Conservation (phyloP, 148 eudicot genomes). For the Vaccinium macrocarpon region DNA sequence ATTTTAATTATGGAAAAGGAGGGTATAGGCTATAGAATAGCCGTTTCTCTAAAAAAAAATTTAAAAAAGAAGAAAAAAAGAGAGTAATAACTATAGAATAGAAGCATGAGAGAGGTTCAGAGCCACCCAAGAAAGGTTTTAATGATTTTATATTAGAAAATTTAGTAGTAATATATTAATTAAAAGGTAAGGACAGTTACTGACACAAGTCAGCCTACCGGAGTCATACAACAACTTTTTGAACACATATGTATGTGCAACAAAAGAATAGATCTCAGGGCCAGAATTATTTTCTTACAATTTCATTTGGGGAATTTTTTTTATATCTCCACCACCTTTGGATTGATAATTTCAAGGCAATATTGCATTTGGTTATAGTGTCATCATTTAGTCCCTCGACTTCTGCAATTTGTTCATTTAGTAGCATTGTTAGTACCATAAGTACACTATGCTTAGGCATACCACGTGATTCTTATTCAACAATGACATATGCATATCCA, state of each 20-base stretch:
- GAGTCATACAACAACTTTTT: slow-evolving; percentile 18
- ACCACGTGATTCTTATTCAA: neutral
- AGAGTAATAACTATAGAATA: neutral
- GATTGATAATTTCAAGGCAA: neutral
- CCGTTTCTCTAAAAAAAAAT: too few relatives aligned
- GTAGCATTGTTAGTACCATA: neutral
- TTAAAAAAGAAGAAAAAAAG: too few relatives aligned
- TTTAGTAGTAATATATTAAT: slow-evolving; percentile 11
- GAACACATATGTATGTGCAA: neutral
- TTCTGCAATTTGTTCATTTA: neutral
- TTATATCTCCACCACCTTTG: neutral
- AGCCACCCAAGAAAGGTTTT: slow-evolving; percentile 22
- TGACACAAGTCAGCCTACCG: slow-evolving; percentile 38
- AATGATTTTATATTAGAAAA: slow-evolving; percentile 21
- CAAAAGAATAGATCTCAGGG: slow-evolving; percentile 2
- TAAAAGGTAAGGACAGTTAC: slow-evolving; percentile 28
- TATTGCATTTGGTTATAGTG: neutral
- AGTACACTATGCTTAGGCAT: neutral
- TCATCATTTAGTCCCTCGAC: neutral
- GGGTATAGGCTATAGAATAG: neutral
- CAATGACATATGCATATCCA: neutral
- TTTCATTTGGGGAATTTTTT: neutral
- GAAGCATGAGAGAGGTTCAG: slow-evolving; percentile 21
- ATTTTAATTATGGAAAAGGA: slow-evolving; percentile 14
- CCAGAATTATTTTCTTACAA: neutral